Base-by-base conservation (phyloP, 202 grass and related monocot genomes). In the Thinopyrum obtusiflorum region DNA sequence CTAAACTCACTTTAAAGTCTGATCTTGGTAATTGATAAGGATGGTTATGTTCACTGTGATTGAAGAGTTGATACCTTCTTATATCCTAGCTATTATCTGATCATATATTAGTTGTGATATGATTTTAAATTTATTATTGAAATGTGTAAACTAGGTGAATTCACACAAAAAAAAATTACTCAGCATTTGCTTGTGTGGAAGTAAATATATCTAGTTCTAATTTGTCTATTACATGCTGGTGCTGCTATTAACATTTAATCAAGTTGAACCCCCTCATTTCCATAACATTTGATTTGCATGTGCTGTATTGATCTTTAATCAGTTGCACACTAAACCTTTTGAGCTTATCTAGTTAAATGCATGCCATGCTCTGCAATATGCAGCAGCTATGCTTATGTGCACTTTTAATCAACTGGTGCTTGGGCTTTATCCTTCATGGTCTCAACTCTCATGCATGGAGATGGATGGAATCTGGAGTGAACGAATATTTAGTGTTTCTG, bases 171-270 rank as follows among this genome's bases (percentile, higher is more conserved):
- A 37, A 9, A 9, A 9, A 37, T 2, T 39, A 32, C 39, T 17
- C 69, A 15, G 23, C 21, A 17, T 6, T 46, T 40, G 7, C 23
- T 73, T 47, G 2, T 47, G 6, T 47, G 40, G 13, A 27, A 68
- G 31, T 68, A 68, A 68, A 68, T 68, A 68, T 68, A 9, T 68
- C 8, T 20, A 32, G 31, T 35, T 73, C 2, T 73, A 29, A 46
- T 73, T 46, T 73, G 23, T 17, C 73, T 85, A 27, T 73, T 89
- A 83, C 73, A 46, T 82, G 39, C 6, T 73, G 23, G 35, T 82
- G 39, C 23, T 73, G 23, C 23, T 49, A 49, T 73, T 49, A 26
- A 49, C 40, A 18, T 49, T 73, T 27, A 26, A 26, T 47, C 64
- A 66, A 66, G 24, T 73, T 73, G 9, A 27, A 28, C 23, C 40